Percentiles rank a stretch among this genome's conserved stretches.
These are phyloP conservation scores for Sclerotinia spermophila DNA, from an alignment of 2,329 filamentous ascomycete genomes.

Conservation along the genomic window DNA sequence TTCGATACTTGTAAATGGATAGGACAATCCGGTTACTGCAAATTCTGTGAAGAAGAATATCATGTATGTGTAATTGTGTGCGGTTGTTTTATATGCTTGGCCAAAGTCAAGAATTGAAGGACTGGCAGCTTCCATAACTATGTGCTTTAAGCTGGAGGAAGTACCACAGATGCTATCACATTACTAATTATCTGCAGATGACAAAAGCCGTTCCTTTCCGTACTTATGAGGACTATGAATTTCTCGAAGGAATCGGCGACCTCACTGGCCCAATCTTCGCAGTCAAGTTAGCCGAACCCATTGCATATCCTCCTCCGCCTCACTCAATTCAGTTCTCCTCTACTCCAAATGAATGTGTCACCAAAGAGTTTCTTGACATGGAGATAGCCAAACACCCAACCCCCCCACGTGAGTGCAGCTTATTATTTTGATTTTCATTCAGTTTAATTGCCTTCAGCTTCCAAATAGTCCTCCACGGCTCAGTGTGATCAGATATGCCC, in stretches of 20 bases:
- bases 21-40: conserved; percentile 18
- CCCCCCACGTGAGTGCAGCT: not conserved
- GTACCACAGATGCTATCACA: not conserved
- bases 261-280: not conserved
- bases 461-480: not conserved
- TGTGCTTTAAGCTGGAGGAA: not conserved
- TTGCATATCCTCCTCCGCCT: not conserved
- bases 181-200: conserved; percentile 9
- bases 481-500: not conserved
- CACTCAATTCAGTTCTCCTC: conserved; percentile 1
- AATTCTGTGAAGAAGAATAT: conserved; percentile 14
- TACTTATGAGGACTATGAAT: conserved; percentile 11
- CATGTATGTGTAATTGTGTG: not conserved
- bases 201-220: conserved; percentile 4
- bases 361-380: not conserved
- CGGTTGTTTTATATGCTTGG: not conserved
- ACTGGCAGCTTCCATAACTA: not conserved
- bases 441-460: not conserved
- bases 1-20: conserved; percentile 15
- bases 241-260: not conserved
- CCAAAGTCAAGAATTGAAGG: not conserved
- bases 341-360: not conserved
- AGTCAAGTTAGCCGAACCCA: conserved; percentile 8
- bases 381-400: not conserved
- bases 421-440: not conserved